These are phyloP conservation scores for Sarocladium brachiariae DNA, from an alignment of 2,329 filamentous ascomycete genomes.

Conservation along the genomic window DNA sequence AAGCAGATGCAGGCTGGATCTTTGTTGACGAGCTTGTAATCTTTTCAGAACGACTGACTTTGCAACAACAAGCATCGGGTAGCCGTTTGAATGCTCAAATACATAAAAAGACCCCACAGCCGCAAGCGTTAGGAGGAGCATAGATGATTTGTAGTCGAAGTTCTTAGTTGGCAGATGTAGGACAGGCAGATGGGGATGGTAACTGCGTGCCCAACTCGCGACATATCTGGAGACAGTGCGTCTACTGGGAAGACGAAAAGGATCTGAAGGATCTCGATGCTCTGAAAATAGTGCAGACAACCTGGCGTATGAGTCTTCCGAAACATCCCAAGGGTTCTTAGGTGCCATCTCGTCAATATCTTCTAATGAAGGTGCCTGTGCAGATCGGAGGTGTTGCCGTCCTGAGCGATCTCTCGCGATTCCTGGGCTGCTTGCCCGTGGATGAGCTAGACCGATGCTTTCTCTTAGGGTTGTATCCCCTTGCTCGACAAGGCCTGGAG, in stretches of 20 bases:
- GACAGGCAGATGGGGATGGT: constrained; percentile 44
- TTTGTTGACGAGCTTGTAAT: constrained; percentile 30
- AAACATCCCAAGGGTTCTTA: constrained; percentile 15
- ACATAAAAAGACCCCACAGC: constrained; percentile 41
- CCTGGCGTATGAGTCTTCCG: constrained; percentile 11
- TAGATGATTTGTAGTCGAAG: constrained; percentile 34
- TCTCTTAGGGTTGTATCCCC: not conserved
- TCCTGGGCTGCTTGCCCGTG: not conserved
- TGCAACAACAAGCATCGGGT: constrained; percentile 50
- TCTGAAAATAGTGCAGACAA: constrained; percentile 11
- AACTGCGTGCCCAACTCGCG: constrained; percentile 43
- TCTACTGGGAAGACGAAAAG: constrained; percentile 39
- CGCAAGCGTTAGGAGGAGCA: constrained; percentile 43
- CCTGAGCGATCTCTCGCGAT: not conserved
- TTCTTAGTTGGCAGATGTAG: constrained; percentile 42
- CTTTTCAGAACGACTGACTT: constrained; percentile 46
- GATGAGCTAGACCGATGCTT: not conserved
- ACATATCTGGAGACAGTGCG: constrained; percentile 41
- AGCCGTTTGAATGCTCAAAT: constrained; percentile 42
- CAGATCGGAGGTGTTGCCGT: not conserved
- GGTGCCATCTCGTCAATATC: constrained; percentile 10
- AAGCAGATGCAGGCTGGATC: constrained; percentile 10
- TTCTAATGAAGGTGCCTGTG: not conserved
- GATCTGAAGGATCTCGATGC: constrained; percentile 28
- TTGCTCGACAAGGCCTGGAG: not conserved